Conservation (phyloP, 495 filamentous ascomycete genomes). For the Xylaria grammica region DNA sequence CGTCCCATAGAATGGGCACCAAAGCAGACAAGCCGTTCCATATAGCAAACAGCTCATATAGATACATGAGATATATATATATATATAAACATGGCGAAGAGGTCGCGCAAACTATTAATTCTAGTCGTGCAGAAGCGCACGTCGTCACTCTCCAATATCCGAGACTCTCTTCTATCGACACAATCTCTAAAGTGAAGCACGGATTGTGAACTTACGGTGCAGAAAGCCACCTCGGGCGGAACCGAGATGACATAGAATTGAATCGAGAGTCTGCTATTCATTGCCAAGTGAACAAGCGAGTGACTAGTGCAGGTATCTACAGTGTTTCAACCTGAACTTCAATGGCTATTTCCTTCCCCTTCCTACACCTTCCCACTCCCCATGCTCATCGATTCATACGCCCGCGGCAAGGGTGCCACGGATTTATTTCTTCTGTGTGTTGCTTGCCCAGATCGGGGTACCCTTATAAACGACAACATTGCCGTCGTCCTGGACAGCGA, state of each 20-base stretch:
- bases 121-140: background rate
- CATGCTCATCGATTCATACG: background rate
- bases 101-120: too few species aligned
- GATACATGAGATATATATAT: background rate
- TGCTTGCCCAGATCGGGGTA: constrained; percentile 29
- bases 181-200: too few species aligned
- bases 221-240: background rate
- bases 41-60: background rate
- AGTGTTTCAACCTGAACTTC: background rate
- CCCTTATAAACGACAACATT: constrained; percentile 37
- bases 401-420: background rate
- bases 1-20: background rate
- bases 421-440: constrained; percentile 21
- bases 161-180: background rate
- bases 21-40: background rate
- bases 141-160: background rate
- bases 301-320: constrained; percentile 8
- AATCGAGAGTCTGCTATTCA: background rate
- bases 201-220: too few species aligned
- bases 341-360: background rate
- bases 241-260: background rate
- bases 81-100: background rate
- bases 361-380: background rate
- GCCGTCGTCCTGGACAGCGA: constrained; percentile 34
- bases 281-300: background rate